Percentiles rank a stretch among this genome's conserved stretches.
Conservation (phyloP, 2,329 filamentous ascomycete species). For the Fusarium sp. region DNA sequence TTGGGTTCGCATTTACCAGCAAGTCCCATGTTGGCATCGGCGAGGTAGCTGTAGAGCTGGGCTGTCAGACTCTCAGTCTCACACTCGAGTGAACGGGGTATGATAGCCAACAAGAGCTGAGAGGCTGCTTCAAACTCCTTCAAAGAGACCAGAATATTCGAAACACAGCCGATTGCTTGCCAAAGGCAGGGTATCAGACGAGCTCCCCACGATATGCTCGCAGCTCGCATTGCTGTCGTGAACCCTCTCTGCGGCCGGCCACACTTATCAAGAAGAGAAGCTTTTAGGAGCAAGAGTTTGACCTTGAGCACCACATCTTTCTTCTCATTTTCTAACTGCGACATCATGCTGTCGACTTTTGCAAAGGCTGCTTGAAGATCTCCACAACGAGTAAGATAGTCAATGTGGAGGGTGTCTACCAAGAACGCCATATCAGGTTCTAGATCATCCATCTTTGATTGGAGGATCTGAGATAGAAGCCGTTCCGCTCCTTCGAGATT, state of each 20-base stretch:
- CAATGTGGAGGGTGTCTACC: slow-evolving; percentile 61
- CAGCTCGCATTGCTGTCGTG: slow-evolving; percentile 77
- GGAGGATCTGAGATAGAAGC: slow-evolving; percentile 61
- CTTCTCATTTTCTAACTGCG: slow-evolving; percentile 53
- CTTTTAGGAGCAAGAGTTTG: slow-evolving; percentile 76
- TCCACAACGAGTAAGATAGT: slow-evolving; percentile 58
- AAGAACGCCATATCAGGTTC: slow-evolving; percentile 62
- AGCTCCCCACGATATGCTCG: slow-evolving; percentile 75
- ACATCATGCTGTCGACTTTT: slow-evolving; percentile 57
- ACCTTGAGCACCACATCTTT: slow-evolving; percentile 71
- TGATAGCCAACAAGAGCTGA: slow-evolving; percentile 70
- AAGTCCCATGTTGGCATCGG: slow-evolving; percentile 80
- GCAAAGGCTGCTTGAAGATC: slow-evolving; percentile 57
- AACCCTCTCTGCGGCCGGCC: slow-evolving; percentile 78
- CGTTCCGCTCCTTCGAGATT: slow-evolving; percentile 61
- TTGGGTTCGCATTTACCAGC: slow-evolving; percentile 63
- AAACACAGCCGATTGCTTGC: slow-evolving; percentile 73
- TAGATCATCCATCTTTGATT: slow-evolving; percentile 58
- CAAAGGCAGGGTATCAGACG: slow-evolving; percentile 75
- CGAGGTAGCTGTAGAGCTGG: slow-evolving; percentile 73
- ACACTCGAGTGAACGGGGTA: slow-evolving; percentile 80
- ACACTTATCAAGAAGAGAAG: slow-evolving; percentile 71
- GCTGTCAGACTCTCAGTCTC: slow-evolving; percentile 70
- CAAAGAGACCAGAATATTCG: slow-evolving; percentile 73
- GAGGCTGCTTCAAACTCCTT: slow-evolving; percentile 74